These are phyloP conservation scores for Talaromyces sp. DNA, from an alignment of 2,329 filamentous ascomycete genomes.

Conservation along the genomic window DNA sequence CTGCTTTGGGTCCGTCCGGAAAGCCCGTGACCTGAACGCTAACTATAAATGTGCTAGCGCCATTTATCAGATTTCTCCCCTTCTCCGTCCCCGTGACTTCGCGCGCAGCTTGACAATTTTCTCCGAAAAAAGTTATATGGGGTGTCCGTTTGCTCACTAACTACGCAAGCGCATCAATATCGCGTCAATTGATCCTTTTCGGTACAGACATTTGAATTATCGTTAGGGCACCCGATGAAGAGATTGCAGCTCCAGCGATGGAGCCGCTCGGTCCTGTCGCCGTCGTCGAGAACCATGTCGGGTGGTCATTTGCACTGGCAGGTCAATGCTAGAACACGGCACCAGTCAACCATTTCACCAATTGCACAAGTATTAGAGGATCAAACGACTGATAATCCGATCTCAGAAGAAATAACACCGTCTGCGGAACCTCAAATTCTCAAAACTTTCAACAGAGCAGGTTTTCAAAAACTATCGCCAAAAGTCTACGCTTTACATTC, in stretches of 20 bases:
- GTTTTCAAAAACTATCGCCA: constrained; percentile 67
- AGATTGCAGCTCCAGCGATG: constrained; percentile 51
- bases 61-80: constrained; percentile 26
- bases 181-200: constrained; percentile 21
- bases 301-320: constrained; percentile 37
- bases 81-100: constrained; percentile 37
- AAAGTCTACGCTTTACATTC: constrained; percentile 93
- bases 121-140: constrained; percentile 25
- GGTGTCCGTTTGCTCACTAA: not conserved
- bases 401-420: constrained; percentile 25
- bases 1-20: constrained; percentile 13
- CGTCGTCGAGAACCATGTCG: constrained; percentile 46
- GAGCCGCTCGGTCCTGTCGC: constrained; percentile 51
- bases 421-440: constrained; percentile 37
- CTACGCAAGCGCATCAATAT: constrained; percentile 17
- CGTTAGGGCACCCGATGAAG: constrained; percentile 44
- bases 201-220: constrained; percentile 17
- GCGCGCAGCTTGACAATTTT: constrained; percentile 39
- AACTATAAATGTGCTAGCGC: constrained; percentile 29
- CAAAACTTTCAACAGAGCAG: constrained; percentile 69
- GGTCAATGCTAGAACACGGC: constrained; percentile 35
- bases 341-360: constrained; percentile 42
- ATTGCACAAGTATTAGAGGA: constrained; percentile 27
- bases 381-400: constrained; percentile 27
- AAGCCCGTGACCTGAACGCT: constrained; percentile 26